Conservation (phyloP, 768 basidiomycete species). For the Tricholoma sp. region DNA sequence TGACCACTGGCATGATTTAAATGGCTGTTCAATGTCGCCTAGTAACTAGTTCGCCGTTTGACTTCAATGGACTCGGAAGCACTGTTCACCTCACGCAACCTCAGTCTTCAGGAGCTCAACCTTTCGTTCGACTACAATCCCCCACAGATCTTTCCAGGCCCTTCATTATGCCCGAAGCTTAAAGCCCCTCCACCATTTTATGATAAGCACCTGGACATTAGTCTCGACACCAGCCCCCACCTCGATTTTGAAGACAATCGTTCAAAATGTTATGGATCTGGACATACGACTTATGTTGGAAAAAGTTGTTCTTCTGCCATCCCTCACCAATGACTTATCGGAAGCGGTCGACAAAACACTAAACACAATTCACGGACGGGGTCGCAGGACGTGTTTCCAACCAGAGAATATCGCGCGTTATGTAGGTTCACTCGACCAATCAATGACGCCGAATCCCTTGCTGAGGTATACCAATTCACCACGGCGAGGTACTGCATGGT, state of each 20-base stretch:
- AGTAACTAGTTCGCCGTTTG: no score
- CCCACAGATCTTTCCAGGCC: not conserved
- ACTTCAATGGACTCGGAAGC: not conserved
- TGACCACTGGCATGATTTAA: no score
- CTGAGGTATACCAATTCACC: not conserved
- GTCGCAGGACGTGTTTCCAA: not conserved
- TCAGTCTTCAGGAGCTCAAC: not conserved
- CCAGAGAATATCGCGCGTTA: not conserved
- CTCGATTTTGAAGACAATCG: no score
- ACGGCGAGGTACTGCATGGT: not conserved
- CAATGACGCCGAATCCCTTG: constrained; percentile 3
- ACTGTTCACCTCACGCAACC: not conserved
- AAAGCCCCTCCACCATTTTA: constrained; percentile 3
- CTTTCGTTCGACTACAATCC: not conserved
- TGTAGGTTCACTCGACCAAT: not conserved
- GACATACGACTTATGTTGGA: constrained; percentile 4
- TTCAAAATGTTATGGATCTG: no score
- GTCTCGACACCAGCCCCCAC: no score
- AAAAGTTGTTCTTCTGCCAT: not conserved
- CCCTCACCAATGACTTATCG: not conserved
- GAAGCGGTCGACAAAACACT: not conserved
- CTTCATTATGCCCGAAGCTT: not conserved
- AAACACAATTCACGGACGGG: not conserved
- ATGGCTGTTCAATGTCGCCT: no score
- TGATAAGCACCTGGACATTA: no score